Evolutionary conservation across 345 rosid species (phyloP).

Genomic region (Rhodamnia rubescens): DNA sequence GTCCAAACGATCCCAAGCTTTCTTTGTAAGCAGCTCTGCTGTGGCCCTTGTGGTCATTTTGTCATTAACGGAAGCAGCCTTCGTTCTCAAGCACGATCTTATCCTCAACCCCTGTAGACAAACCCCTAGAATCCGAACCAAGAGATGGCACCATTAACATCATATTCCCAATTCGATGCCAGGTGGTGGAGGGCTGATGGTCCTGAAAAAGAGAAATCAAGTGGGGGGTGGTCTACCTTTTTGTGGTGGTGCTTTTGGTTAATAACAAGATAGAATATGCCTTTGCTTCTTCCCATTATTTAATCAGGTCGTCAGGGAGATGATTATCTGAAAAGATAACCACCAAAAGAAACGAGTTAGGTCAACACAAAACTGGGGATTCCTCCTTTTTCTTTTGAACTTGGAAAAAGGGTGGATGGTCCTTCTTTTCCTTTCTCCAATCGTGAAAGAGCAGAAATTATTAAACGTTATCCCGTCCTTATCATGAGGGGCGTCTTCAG

Average conservation of each 20-base stretch:
- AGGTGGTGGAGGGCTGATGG: not conserved
- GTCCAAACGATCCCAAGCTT: not conserved
- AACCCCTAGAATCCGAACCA: not conserved
- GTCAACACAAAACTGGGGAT: not conserved
- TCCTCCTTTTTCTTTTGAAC: not conserved
- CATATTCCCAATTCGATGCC: not conserved
- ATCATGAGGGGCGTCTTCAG: not conserved
- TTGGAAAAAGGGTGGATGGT: not conserved
- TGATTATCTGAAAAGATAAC: not conserved
- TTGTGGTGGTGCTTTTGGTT: not conserved
- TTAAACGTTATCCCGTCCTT: slow-evolving; percentile 18
- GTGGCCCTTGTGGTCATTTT: not conserved
- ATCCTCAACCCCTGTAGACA: not conserved
- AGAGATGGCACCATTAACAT: not conserved
- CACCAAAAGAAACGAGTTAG: not conserved
- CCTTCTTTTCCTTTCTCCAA: not conserved
- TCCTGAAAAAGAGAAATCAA: not conserved
- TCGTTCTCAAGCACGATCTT: not conserved
- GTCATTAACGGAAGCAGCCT: not conserved
- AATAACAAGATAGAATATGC: not conserved
- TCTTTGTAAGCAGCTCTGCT: not conserved
- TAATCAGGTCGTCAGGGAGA: not conserved
- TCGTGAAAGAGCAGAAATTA: not conserved
- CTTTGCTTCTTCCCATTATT: not conserved
- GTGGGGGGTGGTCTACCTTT: not conserved